phyloP scores from a whole-genome alignment of 306 rosid genomes.

The Benincasa hispida region DNA sequence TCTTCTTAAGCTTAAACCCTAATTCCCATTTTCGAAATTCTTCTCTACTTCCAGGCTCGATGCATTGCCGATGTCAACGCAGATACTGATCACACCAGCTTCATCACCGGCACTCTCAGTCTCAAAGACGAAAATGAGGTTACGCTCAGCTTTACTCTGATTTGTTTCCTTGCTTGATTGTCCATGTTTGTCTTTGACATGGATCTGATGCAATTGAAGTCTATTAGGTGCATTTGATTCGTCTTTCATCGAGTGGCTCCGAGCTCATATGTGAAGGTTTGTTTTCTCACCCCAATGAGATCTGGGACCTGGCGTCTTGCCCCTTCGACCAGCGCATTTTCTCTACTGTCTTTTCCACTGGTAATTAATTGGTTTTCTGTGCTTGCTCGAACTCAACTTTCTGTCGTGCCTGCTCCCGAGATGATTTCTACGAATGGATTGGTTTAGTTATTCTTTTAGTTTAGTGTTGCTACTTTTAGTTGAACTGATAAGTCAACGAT shows the following conservation, averaged over 20 bases:
- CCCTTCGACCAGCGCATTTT: constrained; percentile 94
- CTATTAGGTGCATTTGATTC: constrained; percentile 74
- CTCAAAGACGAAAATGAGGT: constrained; percentile 99
- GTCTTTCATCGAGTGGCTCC: constrained; percentile 81
- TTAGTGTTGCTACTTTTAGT: background rate
- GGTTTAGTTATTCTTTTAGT: background rate
- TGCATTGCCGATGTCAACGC: constrained; percentile 93
- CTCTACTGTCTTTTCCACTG: constrained; percentile 85
- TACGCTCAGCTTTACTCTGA: background rate
- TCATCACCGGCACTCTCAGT: constrained; percentile 84
- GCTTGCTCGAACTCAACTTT: background rate
- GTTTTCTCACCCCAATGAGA: constrained; percentile 95
- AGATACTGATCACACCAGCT: constrained; percentile 90
- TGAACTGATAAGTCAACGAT: background rate
- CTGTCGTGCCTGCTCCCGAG: background rate
- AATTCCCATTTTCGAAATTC: background rate
- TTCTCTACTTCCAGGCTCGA: constrained; percentile 45
- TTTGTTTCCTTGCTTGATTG: background rate
- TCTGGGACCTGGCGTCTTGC: constrained; percentile 94
- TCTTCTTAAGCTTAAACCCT: background rate
- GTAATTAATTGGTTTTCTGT: constrained; percentile 19
- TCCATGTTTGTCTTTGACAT: constrained; percentile 4
- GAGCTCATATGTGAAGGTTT: constrained; percentile 90
- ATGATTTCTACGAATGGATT: background rate
- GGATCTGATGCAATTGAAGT: constrained; percentile 16